Percentiles rank a stretch among this genome's conserved stretches.
Evolutionary conservation across 2,329 filamentous ascomycete species (phyloP).

Genomic region (Tolypocladium nubicola): DNA sequence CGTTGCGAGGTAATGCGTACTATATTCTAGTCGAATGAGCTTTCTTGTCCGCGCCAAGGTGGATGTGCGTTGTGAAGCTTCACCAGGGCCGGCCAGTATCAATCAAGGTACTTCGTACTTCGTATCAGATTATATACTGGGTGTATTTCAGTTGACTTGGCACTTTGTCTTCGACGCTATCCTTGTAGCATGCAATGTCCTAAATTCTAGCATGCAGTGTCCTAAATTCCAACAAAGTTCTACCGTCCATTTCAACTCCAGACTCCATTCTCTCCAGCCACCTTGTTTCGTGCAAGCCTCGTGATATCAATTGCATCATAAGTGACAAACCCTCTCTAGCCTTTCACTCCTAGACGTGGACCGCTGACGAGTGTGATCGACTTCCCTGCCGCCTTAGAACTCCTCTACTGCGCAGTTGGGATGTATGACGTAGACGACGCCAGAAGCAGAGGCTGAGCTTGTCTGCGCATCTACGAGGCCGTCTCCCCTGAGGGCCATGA

Average conservation of each 20-base stretch:
- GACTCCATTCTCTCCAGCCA: slow-evolving; percentile 2
- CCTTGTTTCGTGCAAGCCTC: background rate
- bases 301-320: background rate
- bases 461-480: slow-evolving; percentile 40
- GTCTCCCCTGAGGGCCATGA: slow-evolving; percentile 66
- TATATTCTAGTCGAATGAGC: background rate
- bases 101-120: too few relatives aligned
- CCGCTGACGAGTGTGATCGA: too few relatives aligned
- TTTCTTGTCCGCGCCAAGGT: too few relatives aligned
- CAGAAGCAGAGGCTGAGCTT: slow-evolving; percentile 23
- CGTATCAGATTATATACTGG: too few relatives aligned
- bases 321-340: background rate
- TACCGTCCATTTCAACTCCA: slow-evolving; percentile 4
- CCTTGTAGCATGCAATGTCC: background rate
- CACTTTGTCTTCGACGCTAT: background rate
- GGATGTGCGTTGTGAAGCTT: too few relatives aligned
- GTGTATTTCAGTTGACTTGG: too few relatives aligned
- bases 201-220: background rate
- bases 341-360: background rate
- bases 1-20: background rate
- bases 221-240: background rate
- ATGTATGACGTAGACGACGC: slow-evolving; percentile 76
- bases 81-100: too few relatives aligned
- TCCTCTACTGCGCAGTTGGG: slow-evolving; percentile 84
- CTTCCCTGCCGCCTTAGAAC: slow-evolving; percentile 17